Percentiles rank a stretch among this genome's conserved stretches.
phyloP scores from a whole-genome alignment of 2,329 filamentous ascomycete genomes.

The Atkinsonella texensis region DNA sequence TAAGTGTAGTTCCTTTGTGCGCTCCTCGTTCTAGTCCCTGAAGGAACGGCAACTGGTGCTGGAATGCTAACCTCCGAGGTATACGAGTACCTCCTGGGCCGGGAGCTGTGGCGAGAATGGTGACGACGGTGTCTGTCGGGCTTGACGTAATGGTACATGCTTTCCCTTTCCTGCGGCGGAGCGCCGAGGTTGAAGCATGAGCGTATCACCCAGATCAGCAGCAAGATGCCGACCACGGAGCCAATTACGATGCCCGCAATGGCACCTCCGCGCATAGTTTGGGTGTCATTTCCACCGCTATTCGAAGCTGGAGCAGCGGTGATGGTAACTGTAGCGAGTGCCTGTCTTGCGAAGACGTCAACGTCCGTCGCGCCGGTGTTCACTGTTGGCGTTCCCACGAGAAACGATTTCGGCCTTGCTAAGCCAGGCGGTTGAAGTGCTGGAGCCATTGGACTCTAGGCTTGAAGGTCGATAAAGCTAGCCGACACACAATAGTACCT shows the following conservation, averaged over 20 bases:
- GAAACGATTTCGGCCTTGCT: background rate
- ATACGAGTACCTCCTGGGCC: background rate
- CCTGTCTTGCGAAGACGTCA: constrained; percentile 1
- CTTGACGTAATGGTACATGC: constrained; percentile 19
- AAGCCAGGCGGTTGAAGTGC: background rate
- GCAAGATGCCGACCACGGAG: constrained; percentile 31
- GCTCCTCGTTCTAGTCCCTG: background rate
- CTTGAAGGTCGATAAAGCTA: too few species aligned
- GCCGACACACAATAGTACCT: too few species aligned
- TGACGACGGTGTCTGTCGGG: constrained; percentile 12
- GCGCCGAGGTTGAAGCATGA: constrained; percentile 31
- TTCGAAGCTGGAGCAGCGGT: constrained; percentile 14
- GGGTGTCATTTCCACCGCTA: constrained; percentile 8
- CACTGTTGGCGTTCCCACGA: background rate
- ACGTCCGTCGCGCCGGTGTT: background rate
- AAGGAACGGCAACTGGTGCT: background rate
- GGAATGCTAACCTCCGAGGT: background rate
- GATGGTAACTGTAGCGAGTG: constrained; percentile 16
- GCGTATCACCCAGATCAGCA: constrained; percentile 34
- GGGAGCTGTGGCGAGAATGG: constrained; percentile 9
- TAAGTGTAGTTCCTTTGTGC: background rate
- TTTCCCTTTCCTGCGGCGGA: constrained; percentile 20
- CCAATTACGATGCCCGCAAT: constrained; percentile 41
- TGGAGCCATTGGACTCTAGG: background rate
- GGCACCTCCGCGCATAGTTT: constrained; percentile 31